These are phyloP conservation scores for Pestalotiopsis sp. DNA, from an alignment of 2,329 filamentous ascomycete genomes.

Conservation along the genomic window DNA sequence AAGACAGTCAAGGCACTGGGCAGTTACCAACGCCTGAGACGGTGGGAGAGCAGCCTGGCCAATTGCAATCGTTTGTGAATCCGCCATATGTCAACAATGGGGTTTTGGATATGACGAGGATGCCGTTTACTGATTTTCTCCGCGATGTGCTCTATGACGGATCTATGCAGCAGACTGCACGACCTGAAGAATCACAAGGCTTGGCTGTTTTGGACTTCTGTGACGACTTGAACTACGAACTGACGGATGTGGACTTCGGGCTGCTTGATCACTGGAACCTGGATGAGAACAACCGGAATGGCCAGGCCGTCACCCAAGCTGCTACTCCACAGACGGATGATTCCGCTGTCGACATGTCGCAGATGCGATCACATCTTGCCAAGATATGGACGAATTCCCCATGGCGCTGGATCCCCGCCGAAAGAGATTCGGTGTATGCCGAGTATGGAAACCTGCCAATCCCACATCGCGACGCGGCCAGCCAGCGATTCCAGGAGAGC, in stretches of 20 bases:
- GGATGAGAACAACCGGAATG: slow-evolving; percentile 34
- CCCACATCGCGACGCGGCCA: slow-evolving; percentile 39
- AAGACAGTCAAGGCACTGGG: slow-evolving; percentile 25
- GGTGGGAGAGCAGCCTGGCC: slow-evolving; percentile 27
- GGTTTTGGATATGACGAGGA: slow-evolving; percentile 33
- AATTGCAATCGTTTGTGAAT: slow-evolving; percentile 11
- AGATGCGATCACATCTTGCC: slow-evolving; percentile 49
- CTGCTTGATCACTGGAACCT: slow-evolving; percentile 53
- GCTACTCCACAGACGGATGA: slow-evolving; percentile 36
- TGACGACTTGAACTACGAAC: slow-evolving; percentile 50
- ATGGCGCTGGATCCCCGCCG: slow-evolving; percentile 52
- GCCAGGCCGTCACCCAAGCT: slow-evolving; percentile 27
- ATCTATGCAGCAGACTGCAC: slow-evolving; percentile 35
- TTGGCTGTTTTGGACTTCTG: slow-evolving; percentile 53
- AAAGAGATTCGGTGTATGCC: slow-evolving; percentile 44
- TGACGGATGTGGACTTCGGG: slow-evolving; percentile 55
- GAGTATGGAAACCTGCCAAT: slow-evolving; percentile 50
- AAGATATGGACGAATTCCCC: slow-evolving; percentile 53
- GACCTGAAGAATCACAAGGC: slow-evolving; percentile 41
- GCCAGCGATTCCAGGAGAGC: slow-evolving; percentile 40
- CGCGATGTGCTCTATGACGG: slow-evolving; percentile 54
- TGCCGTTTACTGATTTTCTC: slow-evolving; percentile 53
- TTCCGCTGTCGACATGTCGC: slow-evolving; percentile 41
- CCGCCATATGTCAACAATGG: slow-evolving; percentile 18
- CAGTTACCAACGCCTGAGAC: slow-evolving; percentile 39